These are phyloP conservation scores for Cubamyces lactineus DNA, from an alignment of 768 basidiomycete genomes.

Conservation along the genomic window DNA sequence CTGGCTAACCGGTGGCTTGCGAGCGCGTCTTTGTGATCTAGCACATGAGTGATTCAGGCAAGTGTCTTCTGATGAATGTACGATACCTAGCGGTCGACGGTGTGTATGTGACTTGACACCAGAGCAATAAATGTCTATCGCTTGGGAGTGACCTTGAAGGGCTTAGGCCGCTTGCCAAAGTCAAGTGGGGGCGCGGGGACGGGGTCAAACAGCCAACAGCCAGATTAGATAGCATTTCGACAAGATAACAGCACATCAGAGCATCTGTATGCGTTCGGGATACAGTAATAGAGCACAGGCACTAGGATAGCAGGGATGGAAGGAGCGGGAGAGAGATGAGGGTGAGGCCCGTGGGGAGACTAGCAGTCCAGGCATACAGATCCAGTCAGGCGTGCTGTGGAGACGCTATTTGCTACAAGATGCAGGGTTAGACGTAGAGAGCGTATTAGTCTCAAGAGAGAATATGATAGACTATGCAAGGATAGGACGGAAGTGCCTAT, in stretches of 20 bases:
- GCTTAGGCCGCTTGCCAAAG: too few species aligned
- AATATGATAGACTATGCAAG: background rate
- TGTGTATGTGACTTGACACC: too few species aligned
- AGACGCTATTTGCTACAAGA: background rate
- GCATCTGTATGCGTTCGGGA: background rate
- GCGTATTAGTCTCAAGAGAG: background rate
- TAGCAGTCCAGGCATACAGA: background rate
- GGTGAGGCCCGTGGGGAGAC: background rate
- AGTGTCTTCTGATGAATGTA: too few species aligned
- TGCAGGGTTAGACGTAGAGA: background rate
- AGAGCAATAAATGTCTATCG: background rate
- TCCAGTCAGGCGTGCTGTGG: background rate
- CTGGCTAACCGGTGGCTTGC: constrained; percentile 55
- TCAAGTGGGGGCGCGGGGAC: too few species aligned
- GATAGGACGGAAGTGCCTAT: too few species aligned
- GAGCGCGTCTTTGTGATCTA: constrained; percentile 21
- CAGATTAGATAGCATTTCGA: background rate
- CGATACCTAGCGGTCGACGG: too few species aligned
- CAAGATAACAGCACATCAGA: background rate
- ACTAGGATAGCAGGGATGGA: background rate
- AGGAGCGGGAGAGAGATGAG: background rate
- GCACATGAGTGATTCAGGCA: too few species aligned
- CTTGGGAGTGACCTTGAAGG: background rate
- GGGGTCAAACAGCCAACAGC: too few species aligned
- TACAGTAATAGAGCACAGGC: background rate